These are phyloP conservation scores for Apiospora malaysiana DNA, from an alignment of 2,329 filamentous ascomycete species.

Conservation along the genomic window DNA sequence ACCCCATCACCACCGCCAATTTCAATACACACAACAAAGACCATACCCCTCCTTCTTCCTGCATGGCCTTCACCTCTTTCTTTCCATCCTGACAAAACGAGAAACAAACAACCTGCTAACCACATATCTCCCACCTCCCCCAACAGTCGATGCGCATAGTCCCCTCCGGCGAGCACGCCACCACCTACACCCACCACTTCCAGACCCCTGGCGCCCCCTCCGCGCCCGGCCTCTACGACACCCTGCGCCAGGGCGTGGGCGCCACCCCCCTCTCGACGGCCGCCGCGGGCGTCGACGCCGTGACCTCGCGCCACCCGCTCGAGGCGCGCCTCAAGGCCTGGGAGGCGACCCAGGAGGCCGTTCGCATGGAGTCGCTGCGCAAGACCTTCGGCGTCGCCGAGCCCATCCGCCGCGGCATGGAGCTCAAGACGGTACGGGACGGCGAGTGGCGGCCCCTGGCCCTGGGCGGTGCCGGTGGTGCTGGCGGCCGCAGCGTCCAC, in stretches of 20 bases:
- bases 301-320: constrained; percentile 83
- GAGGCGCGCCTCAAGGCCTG: constrained; percentile 88
- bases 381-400: constrained; percentile 91
- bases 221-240: constrained; percentile 91
- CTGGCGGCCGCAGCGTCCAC: constrained; percentile 69
- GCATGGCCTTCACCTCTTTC: background rate
- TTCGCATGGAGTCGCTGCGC: constrained; percentile 89
- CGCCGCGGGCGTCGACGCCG: constrained; percentile 41
- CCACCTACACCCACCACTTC: constrained; percentile 64
- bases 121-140: constrained; percentile 27
- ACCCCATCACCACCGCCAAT: background rate
- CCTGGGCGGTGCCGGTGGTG: constrained; percentile 60
- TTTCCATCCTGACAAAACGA: background rate
- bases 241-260: constrained; percentile 82
- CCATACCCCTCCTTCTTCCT: background rate
- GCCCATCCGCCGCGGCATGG: constrained; percentile 92
- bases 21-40: background rate
- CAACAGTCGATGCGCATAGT: constrained; percentile 86
- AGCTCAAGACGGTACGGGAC: constrained; percentile 83
- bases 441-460: constrained; percentile 81
- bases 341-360: constrained; percentile 84
- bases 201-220: constrained; percentile 75
- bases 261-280: constrained; percentile 58
- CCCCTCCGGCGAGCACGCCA: constrained; percentile 71
- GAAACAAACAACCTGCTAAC: background rate